phyloP scores from a whole-genome alignment of 2,329 filamentous ascomycete species.

The Phialophora macrospora region DNA sequence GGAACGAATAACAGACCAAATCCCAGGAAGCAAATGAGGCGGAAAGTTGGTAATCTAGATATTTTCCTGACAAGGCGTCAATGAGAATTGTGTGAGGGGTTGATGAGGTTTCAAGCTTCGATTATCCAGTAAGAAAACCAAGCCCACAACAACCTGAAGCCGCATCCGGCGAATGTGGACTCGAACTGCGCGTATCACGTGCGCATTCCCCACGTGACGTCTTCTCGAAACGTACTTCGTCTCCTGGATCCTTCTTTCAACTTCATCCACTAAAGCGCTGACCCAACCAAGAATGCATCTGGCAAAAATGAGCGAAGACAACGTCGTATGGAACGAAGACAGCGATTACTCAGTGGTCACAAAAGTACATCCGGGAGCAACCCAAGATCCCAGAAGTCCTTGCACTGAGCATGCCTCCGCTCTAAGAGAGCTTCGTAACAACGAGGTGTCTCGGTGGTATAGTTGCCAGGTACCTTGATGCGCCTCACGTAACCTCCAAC shows the following conservation, averaged over 20 bases:
- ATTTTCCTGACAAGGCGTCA: background rate
- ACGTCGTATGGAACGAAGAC: background rate
- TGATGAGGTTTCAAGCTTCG: slow-evolving; percentile 7
- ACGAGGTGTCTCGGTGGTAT: background rate
- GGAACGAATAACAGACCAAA: background rate
- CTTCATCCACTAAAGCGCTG: background rate
- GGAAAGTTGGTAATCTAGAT: background rate
- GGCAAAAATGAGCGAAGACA: background rate
- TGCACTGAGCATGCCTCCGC: background rate
- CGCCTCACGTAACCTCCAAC: background rate
- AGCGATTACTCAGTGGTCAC: background rate
- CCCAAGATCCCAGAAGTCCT: background rate
- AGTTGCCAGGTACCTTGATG: background rate
- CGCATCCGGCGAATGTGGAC: slow-evolving; percentile 5
- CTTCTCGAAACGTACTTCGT: background rate
- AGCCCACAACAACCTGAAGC: background rate
- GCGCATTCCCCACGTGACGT: background rate
- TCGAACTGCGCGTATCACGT: background rate
- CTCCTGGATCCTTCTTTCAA: background rate
- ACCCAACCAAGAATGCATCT: background rate
- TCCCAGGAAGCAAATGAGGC: background rate
- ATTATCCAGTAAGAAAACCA: slow-evolving; percentile 11
- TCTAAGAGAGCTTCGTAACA: background rate
- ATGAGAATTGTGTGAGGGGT: background rate
- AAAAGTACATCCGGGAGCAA: background rate